Conservation (phyloP, 2,329 filamentous ascomycete species). For the Ilyonectria mors-panacis region DNA sequence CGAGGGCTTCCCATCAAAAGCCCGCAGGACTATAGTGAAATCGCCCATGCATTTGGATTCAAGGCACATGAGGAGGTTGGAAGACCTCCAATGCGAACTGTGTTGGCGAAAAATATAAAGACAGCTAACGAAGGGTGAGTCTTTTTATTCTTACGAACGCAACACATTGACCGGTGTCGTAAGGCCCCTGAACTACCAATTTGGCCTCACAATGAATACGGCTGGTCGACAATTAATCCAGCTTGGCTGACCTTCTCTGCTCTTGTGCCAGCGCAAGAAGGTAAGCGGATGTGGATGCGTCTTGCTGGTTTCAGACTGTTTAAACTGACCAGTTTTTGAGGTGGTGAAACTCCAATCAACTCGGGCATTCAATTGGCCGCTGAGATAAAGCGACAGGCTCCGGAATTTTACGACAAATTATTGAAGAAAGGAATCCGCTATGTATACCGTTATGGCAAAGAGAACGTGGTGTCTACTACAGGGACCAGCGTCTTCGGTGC, state of each 20-base stretch:
- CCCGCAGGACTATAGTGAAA: slow-evolving; percentile 52
- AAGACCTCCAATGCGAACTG: slow-evolving; percentile 50
- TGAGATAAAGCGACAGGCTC: slow-evolving; percentile 45
- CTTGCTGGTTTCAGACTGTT: slow-evolving; percentile 18
- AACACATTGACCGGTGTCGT: not conserved
- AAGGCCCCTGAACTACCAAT: slow-evolving; percentile 55
- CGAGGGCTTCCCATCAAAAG: slow-evolving; percentile 51
- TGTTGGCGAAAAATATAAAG: slow-evolving; percentile 54
- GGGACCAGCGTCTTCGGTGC: slow-evolving; percentile 51
- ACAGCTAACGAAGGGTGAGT: slow-evolving; percentile 55
- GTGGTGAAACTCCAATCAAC: slow-evolving; percentile 54
- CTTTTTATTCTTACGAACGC: not conserved
- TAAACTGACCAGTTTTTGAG: slow-evolving; percentile 30
- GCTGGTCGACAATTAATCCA: slow-evolving; percentile 56
- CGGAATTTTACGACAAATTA: slow-evolving; percentile 49
- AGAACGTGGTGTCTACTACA: slow-evolving; percentile 50
- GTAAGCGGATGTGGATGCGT: not conserved
- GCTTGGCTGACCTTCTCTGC: slow-evolving; percentile 54
- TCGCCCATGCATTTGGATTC: slow-evolving; percentile 55
- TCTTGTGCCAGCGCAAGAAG: slow-evolving; percentile 40
- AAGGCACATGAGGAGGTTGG: slow-evolving; percentile 53
- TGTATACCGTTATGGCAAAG: slow-evolving; percentile 48
- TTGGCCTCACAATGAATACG: slow-evolving; percentile 57
- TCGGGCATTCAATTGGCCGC: slow-evolving; percentile 49
- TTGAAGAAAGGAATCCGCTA: slow-evolving; percentile 52